These are phyloP conservation scores for Ceratobasidium papillatum DNA, from an alignment of 1,284 basidiomycete species.

Conservation along the genomic window DNA sequence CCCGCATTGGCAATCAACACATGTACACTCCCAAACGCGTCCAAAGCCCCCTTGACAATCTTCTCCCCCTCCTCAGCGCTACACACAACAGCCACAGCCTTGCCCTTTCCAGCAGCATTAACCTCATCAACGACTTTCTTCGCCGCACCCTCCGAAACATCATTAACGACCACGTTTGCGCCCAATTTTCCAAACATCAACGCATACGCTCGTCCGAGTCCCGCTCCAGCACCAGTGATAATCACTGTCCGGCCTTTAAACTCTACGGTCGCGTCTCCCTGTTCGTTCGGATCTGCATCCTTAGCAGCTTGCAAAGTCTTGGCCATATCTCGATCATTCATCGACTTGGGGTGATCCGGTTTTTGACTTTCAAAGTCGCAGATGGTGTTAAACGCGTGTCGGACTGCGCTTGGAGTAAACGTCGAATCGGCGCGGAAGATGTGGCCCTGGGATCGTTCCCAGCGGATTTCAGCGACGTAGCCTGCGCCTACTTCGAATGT, in stretches of 20 bases:
- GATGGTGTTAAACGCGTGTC: conserved; percentile 46
- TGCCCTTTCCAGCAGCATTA: conserved; percentile 79
- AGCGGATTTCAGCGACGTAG: conserved; percentile 90
- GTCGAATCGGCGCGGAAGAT: conserved; percentile 91
- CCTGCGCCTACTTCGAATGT: conserved; percentile 96
- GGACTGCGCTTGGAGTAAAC: conserved; percentile 93
- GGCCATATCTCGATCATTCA: conserved; percentile 74
- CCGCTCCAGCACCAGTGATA: conserved; percentile 93
- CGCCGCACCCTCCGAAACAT: conserved; percentile 88
- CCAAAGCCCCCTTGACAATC: conserved; percentile 87
- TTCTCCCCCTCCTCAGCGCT: conserved; percentile 92
- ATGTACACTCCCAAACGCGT: conserved; percentile 90
- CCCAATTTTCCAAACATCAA: conserved; percentile 90
- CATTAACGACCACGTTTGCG: conserved; percentile 97
- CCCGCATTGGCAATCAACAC: conserved; percentile 95
- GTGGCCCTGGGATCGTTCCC: conserved; percentile 88
- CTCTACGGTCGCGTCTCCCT: conserved; percentile 74
- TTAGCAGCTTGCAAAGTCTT: conserved; percentile 78
- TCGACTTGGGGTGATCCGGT: conserved; percentile 76
- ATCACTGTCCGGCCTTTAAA: conserved; percentile 94
- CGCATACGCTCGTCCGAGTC: conserved; percentile 92
- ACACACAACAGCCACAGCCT: conserved; percentile 83
- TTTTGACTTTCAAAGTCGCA: conserved; percentile 61
- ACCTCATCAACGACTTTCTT: conserved; percentile 88
- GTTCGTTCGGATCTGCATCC: conserved; percentile 74